These are phyloP conservation scores for Ophiorrhiza pumila DNA, from an alignment of 257 asterid species.

Conservation along the genomic window DNA sequence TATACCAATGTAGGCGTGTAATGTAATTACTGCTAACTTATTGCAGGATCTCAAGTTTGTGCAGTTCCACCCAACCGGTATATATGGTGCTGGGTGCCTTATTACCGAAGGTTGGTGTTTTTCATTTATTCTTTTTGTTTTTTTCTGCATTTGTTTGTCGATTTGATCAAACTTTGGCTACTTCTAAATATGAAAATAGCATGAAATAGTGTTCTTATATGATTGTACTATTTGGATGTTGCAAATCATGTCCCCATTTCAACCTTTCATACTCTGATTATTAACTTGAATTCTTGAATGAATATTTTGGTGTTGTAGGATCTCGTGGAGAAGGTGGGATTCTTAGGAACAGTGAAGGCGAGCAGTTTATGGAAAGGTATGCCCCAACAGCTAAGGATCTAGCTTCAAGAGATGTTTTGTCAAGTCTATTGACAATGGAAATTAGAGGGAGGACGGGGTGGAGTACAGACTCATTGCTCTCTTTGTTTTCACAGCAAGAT, in stretches of 20 bases:
- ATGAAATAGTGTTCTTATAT: neutral
- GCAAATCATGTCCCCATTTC: neutral
- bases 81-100: constrained; percentile 99
- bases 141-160: neutral
- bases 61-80: constrained; percentile 97
- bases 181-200: neutral
- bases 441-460: constrained; percentile 99
- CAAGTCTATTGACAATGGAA: constrained; percentile 99
- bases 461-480: constrained; percentile 59
- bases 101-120: constrained; percentile 75
- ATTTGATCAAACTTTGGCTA: neutral
- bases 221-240: neutral
- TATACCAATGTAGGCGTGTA: neutral
- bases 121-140: neutral
- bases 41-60: constrained; percentile 94
- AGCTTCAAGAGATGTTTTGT: constrained; percentile 97
- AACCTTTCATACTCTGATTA: neutral
- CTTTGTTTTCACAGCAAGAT: constrained; percentile 6
- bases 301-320: constrained; percentile 44
- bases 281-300: neutral
- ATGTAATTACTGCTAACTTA: neutral
- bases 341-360: constrained; percentile 97
- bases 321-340: constrained; percentile 99
- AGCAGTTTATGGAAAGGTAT: constrained; percentile 97
- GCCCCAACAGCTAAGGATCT: constrained; percentile 99